Base-by-base conservation (phyloP, 208 protist species). In the Acanthamoeba royreba region DNA sequence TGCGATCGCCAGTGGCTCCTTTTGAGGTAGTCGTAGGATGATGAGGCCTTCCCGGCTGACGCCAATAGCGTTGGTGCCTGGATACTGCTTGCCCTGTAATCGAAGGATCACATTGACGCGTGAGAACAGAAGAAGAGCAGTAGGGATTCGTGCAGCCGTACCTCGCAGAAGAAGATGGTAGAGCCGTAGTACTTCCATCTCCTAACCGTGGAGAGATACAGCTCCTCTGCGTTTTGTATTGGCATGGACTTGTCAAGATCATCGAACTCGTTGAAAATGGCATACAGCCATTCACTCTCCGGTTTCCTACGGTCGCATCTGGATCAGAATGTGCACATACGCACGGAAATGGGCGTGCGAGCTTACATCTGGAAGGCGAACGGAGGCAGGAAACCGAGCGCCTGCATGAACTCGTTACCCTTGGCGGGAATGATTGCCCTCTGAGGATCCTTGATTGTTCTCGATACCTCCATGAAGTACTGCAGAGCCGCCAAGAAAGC, bases 131-230 rank as follows among this genome's bases (percentile, higher is more conserved):
- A n/a, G n/a, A n/a, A n/a, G n/a, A n/a, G n/a, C n/a, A n/a, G n/a
- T n/a, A n/a, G n/a, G n/a, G n/a, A n/a, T n/a, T n/a, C n/a, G n/a
- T n/a, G n/a, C n/a, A n/a, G n/a, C 9, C 7, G 19, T 9, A 85
- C 74, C 74, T 85, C 74, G 42, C 74, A 85, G 43, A 85, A 85
- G 74, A 85, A 85, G n/a, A 85, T 53, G 42, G 74, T 40, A 28
- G 74, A 0, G 38, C 74, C 74, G 74, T 85, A 85, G 74, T 53
- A 85, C 74, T 85, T 85, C 74, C 74, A 85, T 42, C 74, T 49
- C n/a, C 74, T 85, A 25, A 85, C 43, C n/a, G 74, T 85, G 74
- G 74, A 19, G 74, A 85, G 74, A 45, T 85, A 85, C 28, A 53
- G 74, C 17, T 53, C 74, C 43, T 85, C 74, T 11, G 42, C 42